phyloP scores from a whole-genome alignment of 2,329 filamentous ascomycete genomes.

The Neonectria faginata region DNA sequence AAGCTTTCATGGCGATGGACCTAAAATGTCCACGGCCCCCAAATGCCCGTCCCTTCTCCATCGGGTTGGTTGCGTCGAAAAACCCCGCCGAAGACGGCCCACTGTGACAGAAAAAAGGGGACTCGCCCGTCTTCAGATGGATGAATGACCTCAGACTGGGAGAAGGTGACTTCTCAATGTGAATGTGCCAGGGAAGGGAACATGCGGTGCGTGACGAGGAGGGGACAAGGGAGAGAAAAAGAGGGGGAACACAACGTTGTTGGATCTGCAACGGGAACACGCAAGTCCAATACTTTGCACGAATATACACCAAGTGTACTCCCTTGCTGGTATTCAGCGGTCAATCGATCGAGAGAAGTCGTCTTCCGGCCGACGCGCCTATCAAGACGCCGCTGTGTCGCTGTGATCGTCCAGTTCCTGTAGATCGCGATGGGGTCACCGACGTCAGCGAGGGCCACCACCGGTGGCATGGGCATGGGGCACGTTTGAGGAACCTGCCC shows the following conservation, averaged over 20 bases:
- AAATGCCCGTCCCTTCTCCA: conserved; percentile 8
- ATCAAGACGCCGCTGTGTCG: conserved; percentile 5
- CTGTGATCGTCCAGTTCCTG: conserved; percentile 33
- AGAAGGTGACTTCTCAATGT: neutral
- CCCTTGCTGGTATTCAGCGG: neutral
- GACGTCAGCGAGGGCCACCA: conserved; percentile 28
- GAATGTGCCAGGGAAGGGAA: neutral
- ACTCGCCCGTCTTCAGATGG: neutral
- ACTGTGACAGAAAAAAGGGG: conserved; percentile 15
- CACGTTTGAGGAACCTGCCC: conserved; percentile 22
- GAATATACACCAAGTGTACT: neutral
- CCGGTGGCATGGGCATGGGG: conserved; percentile 17
- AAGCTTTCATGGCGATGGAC: conserved; percentile 39
- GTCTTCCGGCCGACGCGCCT: neutral
- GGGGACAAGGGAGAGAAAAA: neutral
- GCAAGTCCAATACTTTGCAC: neutral
- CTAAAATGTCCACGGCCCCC: conserved; percentile 33
- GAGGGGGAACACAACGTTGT: conserved; percentile 9
- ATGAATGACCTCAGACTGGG: neutral
- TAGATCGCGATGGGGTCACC: conserved; percentile 33
- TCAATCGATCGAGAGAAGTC: conserved; percentile 1
- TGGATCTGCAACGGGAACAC: conserved; percentile 1
- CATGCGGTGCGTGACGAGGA: conserved; percentile 4
- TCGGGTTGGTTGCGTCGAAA: conserved; percentile 13
- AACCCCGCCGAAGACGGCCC: conserved; percentile 11